phyloP scores from a whole-genome alignment of 2,329 filamentous ascomycete species.

The Penicillium sp. region DNA sequence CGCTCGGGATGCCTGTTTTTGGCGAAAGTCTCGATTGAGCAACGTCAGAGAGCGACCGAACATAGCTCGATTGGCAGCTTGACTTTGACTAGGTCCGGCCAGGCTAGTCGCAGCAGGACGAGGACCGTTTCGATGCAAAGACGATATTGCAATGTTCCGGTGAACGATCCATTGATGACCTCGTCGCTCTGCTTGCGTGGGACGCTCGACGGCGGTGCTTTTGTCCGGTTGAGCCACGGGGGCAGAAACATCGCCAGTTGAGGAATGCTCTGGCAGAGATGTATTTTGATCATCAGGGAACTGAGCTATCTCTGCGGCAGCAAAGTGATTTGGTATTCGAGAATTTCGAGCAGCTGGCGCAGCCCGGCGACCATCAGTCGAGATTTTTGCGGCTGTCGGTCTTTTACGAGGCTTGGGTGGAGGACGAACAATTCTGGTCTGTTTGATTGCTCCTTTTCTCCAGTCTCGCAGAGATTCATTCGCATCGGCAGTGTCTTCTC shows the following conservation, averaged over 20 bases:
- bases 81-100: constrained; percentile 13
- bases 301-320: background rate
- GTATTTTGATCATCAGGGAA: constrained; percentile 6
- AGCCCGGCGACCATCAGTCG: constrained; percentile 15
- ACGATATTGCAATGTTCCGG: constrained; percentile 33
- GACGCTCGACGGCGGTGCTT: background rate
- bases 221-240: constrained; percentile 1
- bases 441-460: constrained; percentile 44
- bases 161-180: constrained; percentile 33
- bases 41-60: constrained; percentile 33
- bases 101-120: constrained; percentile 36
- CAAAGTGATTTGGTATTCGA: constrained; percentile 4
- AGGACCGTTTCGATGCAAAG: constrained; percentile 31
- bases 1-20: constrained; percentile 12
- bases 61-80: constrained; percentile 14
- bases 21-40: constrained; percentile 29
- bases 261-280: background rate
- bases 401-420: constrained; percentile 19
- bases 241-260: background rate
- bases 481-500: constrained; percentile 52
- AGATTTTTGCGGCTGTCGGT: constrained; percentile 21
- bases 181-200: constrained; percentile 15
- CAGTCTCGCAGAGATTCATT: constrained; percentile 48
- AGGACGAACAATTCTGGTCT: constrained; percentile 19
- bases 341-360: background rate